Conservation (phyloP, 2,329 filamentous ascomycete genomes). For the Raffaelea arxii region DNA sequence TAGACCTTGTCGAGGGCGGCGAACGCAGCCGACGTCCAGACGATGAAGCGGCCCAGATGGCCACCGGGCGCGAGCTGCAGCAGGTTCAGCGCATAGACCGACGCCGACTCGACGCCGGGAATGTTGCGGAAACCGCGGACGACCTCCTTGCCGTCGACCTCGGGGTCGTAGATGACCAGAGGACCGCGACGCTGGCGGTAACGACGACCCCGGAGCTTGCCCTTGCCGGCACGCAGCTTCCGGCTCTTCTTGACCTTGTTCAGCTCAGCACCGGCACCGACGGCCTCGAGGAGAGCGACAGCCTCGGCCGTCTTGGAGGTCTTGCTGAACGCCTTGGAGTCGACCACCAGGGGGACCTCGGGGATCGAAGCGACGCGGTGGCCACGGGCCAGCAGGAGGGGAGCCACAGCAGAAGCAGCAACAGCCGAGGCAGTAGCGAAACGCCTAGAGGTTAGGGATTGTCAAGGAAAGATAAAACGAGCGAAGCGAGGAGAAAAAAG, state of each 20-base stretch:
- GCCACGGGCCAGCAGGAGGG: constrained; percentile 92
- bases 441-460: constrained; percentile 56
- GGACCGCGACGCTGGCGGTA: constrained; percentile 97
- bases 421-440: constrained; percentile 97
- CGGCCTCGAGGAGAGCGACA: constrained; percentile 75
- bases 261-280: constrained; percentile 83
- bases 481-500: no score
- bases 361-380: constrained; percentile 88
- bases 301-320: constrained; percentile 84
- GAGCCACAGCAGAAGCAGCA: constrained; percentile 88
- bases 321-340: constrained; percentile 79
- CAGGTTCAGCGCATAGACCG: constrained; percentile 91
- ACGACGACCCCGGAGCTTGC: constrained; percentile 93
- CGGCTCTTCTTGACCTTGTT: constrained; percentile 94
- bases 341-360: constrained; percentile 94
- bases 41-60: constrained; percentile 96
- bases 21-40: constrained; percentile 98
- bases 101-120: constrained; percentile 91
- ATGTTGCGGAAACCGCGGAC: constrained; percentile 97
- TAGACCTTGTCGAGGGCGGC: constrained; percentile 95
- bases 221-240: constrained; percentile 98
- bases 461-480: no score
- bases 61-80: constrained; percentile 98
- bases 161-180: constrained; percentile 94
- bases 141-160: constrained; percentile 90